A percentile compares a stretch with the other conserved stretches of the same genome.
Evolutionary conservation across 2,329 filamentous ascomycete genomes (phyloP).

Genomic region (Xylariaceae sp.): DNA sequence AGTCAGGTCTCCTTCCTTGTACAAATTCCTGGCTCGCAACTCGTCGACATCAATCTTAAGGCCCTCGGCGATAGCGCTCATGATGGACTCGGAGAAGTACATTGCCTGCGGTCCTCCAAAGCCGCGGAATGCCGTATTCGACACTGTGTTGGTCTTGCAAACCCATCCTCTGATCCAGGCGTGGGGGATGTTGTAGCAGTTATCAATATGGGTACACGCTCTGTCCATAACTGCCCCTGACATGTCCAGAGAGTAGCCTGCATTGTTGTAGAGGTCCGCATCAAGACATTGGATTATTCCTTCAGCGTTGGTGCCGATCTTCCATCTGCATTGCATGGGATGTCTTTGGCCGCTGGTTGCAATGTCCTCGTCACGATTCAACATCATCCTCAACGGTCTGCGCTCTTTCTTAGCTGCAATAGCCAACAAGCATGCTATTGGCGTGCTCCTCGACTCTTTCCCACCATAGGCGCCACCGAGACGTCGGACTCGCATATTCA

Average conservation of each 20-base stretch:
- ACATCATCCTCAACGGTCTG: constrained; percentile 84
- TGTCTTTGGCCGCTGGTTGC: constrained; percentile 86
- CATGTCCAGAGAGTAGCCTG: constrained; percentile 72
- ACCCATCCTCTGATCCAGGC: constrained; percentile 78
- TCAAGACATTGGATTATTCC: constrained; percentile 87
- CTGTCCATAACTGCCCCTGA: constrained; percentile 79
- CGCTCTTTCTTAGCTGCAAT: constrained; percentile 81
- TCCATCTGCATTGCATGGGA: constrained; percentile 86
- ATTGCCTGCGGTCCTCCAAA: constrained; percentile 94
- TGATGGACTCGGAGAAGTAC: constrained; percentile 86
- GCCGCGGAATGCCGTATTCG: constrained; percentile 93
- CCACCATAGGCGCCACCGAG: constrained; percentile 92
- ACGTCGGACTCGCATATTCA: constrained; percentile 85
- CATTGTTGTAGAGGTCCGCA: constrained; percentile 86
- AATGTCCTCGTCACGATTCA: constrained; percentile 94
- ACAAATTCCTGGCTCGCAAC: constrained; percentile 84
- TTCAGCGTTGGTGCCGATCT: constrained; percentile 85
- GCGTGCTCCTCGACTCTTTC: constrained; percentile 84
- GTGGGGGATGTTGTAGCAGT: constrained; percentile 86
- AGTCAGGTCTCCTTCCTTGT: constrained; percentile 72
- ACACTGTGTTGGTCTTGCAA: constrained; percentile 93
- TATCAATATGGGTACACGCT: constrained; percentile 81
- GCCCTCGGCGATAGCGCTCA: constrained; percentile 85
- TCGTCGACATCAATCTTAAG: constrained; percentile 79
- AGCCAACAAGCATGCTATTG: constrained; percentile 78